phyloP scores from a whole-genome alignment of 2,329 filamentous ascomycete species.

The Penicillium capsulatum region DNA sequence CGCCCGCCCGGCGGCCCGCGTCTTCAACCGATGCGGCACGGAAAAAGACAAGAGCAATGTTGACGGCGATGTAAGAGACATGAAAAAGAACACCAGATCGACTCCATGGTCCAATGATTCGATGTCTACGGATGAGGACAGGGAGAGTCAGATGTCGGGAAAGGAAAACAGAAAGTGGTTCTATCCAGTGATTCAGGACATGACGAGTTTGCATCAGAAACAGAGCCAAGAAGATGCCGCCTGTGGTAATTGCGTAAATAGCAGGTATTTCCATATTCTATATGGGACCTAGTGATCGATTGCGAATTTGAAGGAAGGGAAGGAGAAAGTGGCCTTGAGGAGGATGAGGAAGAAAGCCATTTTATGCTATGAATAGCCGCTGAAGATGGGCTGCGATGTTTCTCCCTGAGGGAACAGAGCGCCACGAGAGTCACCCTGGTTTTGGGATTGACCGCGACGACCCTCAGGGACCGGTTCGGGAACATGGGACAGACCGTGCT shows the following conservation, averaged over 20 bases:
- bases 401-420: neutral
- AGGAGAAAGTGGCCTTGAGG: conserved; percentile 2
- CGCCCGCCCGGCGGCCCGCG: conserved; percentile 7
- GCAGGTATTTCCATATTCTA: conserved; percentile 2
- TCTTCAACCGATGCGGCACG: neutral
- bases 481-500: neutral
- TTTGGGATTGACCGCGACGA: neutral
- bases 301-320: conserved; percentile 2
- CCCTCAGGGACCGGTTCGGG: neutral
- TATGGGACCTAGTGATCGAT: neutral
- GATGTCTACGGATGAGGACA: conserved; percentile 7
- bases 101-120: conserved; percentile 8
- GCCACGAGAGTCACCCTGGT: neutral
- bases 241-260: conserved; percentile 24
- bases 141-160: conserved; percentile 10
- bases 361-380: neutral
- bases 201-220: conserved; percentile 5
- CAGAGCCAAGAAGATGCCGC: conserved; percentile 7
- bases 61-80: conserved; percentile 6
- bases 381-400: neutral
- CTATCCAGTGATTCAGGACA: conserved; percentile 1
- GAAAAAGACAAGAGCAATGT: conserved; percentile 6
- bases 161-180: conserved; percentile 1
- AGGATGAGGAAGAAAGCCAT: neutral
- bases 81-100: conserved; percentile 6